Conservation (phyloP, 345 rosid species). For the Populus davidiana region DNA sequence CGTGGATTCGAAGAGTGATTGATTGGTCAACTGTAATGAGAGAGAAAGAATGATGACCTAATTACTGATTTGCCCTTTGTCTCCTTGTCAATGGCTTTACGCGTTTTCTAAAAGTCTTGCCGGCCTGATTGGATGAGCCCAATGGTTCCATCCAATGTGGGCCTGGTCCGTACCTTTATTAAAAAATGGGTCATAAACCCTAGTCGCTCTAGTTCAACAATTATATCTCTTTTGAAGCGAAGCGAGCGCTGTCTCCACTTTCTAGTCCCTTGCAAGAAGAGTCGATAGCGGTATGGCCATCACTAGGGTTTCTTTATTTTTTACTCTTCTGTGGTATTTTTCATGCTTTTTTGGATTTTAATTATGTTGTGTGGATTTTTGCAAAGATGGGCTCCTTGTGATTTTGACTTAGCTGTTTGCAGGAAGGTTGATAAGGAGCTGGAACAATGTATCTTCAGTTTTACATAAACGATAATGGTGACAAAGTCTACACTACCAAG, state of each 20-base stretch:
- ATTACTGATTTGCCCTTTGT: not conserved
- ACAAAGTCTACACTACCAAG: constrained; percentile 80
- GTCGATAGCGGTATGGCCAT: not conserved
- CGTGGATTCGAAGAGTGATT: constrained; percentile 27
- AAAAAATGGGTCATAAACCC: not conserved
- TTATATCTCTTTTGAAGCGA: not conserved
- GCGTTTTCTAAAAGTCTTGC: not conserved
- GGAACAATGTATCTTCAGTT: constrained; percentile 67
- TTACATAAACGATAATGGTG: constrained; percentile 77
- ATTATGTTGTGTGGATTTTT: not conserved
- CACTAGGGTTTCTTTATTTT: not conserved
- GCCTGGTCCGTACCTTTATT: not conserved
- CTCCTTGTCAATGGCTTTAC: not conserved
- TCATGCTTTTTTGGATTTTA: not conserved
- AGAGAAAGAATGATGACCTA: not conserved
- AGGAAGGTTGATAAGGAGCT: not conserved
- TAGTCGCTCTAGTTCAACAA: not conserved
- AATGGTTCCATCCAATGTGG: not conserved
- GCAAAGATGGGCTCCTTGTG: not conserved
- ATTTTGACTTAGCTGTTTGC: not conserved
- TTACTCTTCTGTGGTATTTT: not conserved
- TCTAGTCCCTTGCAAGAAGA: not conserved
- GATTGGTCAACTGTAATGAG: constrained; percentile 27
- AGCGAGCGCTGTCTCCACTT: not conserved
- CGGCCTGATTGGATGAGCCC: not conserved